Base-by-base conservation (phyloP, 2,329 filamentous ascomycete species). In the Chlorencoelia australis region DNA sequence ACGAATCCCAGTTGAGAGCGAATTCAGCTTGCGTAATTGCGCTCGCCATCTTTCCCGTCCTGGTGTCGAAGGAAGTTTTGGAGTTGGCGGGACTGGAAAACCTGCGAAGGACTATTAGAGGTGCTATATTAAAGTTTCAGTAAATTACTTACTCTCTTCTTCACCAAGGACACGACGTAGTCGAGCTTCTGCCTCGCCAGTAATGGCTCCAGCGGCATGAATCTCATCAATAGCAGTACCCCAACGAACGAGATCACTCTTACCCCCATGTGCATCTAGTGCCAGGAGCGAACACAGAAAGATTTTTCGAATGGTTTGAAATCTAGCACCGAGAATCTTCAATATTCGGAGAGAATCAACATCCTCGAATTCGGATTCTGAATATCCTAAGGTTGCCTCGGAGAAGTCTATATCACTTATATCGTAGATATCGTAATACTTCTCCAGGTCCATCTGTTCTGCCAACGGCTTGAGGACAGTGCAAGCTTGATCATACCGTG, bases 361-460 rank as follows among this genome's bases (percentile, higher is more conserved):
- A 44, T 94, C 83, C 32, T 94, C 84, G 41, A 81, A 73, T 30
- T 82, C 73, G n/a, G 67, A 62, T 28, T 75, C 71, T 4, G 71
- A 68, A 39, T 80, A 78, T 1, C 75, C 75, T 28, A 69, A 63
- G 46, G 78, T 69, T n/a, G 79, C 74, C 49, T 85, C 80, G 14
- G 73, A 69, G 22, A 85, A 73, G 55, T 88, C 82, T 39, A 78
- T 72, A 39, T 79, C 71, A 43, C 74, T 82, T 42, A 89, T 75
- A 47, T 88, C 83, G 55, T 89, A 88, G 42, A 89, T 82, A 54
- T 96, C 89, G 51, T 91, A 83, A 56, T 94, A 94, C 60, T 87
- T 91, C 50, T 94, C 86, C 28, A 98, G 64, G 52, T 94, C 84
- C 32, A 82, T 73, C 52, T 82, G 75, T 55, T 88, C 79, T 2